Conservation (phyloP, 2,329 filamentous ascomycete genomes). For the Balansia obtecta region DNA sequence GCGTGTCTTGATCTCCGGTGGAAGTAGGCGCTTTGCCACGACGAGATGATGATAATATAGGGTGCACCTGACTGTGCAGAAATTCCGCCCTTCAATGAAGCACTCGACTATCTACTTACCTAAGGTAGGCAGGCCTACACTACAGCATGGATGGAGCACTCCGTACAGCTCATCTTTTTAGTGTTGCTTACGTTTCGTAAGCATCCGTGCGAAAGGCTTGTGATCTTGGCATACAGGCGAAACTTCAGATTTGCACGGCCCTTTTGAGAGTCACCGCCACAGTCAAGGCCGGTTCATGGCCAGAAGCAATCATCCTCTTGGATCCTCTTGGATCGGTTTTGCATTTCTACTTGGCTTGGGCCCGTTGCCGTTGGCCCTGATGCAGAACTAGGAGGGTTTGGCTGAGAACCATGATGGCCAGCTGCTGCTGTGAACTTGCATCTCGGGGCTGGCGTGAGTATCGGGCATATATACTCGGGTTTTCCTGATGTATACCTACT, state of each 20-base stretch:
- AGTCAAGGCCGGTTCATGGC: no score
- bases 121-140: background rate
- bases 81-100: background rate
- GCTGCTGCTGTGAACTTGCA: no score
- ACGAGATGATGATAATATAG: background rate
- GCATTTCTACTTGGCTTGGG: no score
- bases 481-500: no score
- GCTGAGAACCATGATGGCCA: no score
- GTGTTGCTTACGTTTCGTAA: background rate
- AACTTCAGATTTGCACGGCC: background rate
- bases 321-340: no score
- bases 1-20: background rate
- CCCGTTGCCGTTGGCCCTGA: no score
- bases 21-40: constrained; percentile 1
- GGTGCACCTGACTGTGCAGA: background rate
- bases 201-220: background rate
- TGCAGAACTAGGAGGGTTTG: no score
- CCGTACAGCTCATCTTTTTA: background rate
- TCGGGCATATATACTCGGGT: no score
- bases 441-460: no score
- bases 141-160: background rate
- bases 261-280: no score
- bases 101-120: background rate
- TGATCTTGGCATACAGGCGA: background rate
- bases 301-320: no score